phyloP scores from a whole-genome alignment of 768 basidiomycete genomes.

The Lentinula sp. region DNA sequence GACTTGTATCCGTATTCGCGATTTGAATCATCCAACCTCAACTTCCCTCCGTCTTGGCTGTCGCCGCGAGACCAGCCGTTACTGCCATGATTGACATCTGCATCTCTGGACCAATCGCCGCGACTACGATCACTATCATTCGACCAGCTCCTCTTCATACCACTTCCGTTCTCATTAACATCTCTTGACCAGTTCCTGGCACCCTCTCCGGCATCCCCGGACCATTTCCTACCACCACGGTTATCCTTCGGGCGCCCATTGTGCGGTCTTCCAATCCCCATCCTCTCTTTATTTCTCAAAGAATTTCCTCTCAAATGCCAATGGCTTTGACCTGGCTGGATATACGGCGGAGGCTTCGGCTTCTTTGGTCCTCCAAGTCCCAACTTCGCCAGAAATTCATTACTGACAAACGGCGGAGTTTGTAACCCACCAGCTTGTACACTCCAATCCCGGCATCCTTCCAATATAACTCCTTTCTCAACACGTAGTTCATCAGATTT shows the following conservation, averaged over 20 bases:
- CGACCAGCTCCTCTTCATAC: neutral
- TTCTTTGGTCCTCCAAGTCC: constrained; percentile 16
- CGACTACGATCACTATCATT: neutral
- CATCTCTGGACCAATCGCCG: neutral
- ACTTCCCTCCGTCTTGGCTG: neutral
- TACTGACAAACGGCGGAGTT: constrained; percentile 45
- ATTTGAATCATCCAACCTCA: too few relatives aligned
- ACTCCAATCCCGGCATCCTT: constrained; percentile 60
- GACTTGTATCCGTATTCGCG: neutral
- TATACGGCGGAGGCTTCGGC: neutral
- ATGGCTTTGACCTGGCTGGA: neutral
- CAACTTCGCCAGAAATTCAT: constrained; percentile 36
- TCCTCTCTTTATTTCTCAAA: neutral
- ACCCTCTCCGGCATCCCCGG: neutral
- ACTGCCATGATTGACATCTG: neutral
- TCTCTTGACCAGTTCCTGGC: neutral
- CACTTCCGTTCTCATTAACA: neutral
- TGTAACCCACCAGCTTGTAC: constrained; percentile 46
- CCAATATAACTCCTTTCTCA: constrained; percentile 35
- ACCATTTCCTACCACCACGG: neutral
- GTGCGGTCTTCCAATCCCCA: neutral
- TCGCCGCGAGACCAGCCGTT: neutral
- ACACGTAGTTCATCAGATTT: constrained; percentile 43
- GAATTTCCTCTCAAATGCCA: neutral
- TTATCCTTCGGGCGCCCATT: neutral